Conservation (phyloP, 768 basidiomycete genomes). For the Strobilomyces echinocephalus region DNA sequence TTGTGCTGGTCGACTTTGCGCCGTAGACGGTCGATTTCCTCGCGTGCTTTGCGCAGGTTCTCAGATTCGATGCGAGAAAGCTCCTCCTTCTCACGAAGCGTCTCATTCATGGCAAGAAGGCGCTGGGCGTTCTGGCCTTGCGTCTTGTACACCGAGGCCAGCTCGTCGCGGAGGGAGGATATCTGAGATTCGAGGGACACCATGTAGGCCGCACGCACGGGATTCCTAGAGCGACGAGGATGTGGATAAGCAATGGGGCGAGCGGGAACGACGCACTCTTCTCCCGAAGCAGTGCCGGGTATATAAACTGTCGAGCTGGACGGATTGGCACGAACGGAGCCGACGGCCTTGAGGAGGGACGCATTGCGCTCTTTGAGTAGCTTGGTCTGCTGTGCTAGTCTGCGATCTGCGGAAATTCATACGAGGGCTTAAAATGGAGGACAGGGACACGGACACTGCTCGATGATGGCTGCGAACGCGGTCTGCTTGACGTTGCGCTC, state of each 20-base stretch:
- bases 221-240: constrained; percentile 48
- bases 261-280: constrained; percentile 54
- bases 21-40: constrained; percentile 65
- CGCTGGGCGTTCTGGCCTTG: constrained; percentile 95
- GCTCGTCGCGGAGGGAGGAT: constrained; percentile 84
- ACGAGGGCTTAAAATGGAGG: constrained; percentile 1
- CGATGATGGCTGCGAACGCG: constrained; percentile 79
- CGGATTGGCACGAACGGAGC: constrained; percentile 59
- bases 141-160: constrained; percentile 92
- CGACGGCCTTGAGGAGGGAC: constrained; percentile 79
- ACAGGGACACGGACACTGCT: constrained; percentile 69
- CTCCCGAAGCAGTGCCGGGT: constrained; percentile 46
- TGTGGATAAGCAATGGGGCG: background rate
- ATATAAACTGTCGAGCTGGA: constrained; percentile 60
- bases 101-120: constrained; percentile 90
- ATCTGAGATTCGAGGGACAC: constrained; percentile 92
- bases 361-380: constrained; percentile 90
- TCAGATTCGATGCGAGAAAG: constrained; percentile 77
- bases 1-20: constrained; percentile 79
- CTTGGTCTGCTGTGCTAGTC: constrained; percentile 88
- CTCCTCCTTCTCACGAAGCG: constrained; percentile 90
- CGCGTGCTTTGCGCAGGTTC: constrained; percentile 67
- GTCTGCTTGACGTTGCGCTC: constrained; percentile 81
- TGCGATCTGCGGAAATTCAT: constrained; percentile 57
- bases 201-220: constrained; percentile 84